Evolutionary conservation across 2,329 filamentous ascomycete genomes (phyloP).

Genomic region (Pseudogymnoascus sp.): DNA sequence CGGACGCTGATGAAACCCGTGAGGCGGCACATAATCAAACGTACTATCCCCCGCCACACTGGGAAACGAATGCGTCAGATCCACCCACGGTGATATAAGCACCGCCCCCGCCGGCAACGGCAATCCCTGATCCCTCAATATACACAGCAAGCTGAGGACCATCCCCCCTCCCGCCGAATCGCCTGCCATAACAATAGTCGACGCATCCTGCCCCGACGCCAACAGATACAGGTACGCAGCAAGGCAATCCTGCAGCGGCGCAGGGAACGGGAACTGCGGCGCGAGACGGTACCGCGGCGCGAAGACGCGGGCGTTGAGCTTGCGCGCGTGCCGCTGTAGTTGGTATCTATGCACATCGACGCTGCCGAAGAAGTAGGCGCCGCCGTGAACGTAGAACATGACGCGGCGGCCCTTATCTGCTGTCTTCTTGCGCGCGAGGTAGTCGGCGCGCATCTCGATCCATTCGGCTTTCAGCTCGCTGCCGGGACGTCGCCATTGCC

Average conservation of each 20-base stretch:
- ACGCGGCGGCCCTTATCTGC: slow-evolving; percentile 59
- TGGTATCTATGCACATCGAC: slow-evolving; percentile 98
- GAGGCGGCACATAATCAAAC: slow-evolving; percentile 78
- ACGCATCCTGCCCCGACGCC: slow-evolving; percentile 59
- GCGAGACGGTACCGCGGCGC: slow-evolving; percentile 81
- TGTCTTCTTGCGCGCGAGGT: slow-evolving; percentile 59
- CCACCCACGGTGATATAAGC: slow-evolving; percentile 90
- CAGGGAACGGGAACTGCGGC: slow-evolving; percentile 93
- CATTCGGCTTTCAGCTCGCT: slow-evolving; percentile 72
- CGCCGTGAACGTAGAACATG: slow-evolving; percentile 91
- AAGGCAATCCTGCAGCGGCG: slow-evolving; percentile 81
- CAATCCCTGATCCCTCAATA: slow-evolving; percentile 71
- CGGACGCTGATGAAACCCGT: slow-evolving; percentile 85
- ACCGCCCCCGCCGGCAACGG: slow-evolving; percentile 84
- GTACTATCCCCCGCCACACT: slow-evolving; percentile 67
- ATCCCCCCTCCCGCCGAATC: slow-evolving; percentile 93
- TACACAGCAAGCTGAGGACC: slow-evolving; percentile 71
- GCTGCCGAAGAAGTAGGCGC: slow-evolving; percentile 91
- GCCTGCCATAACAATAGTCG: slow-evolving; percentile 77
- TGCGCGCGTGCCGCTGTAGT: slow-evolving; percentile 89
- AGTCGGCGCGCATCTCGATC: slow-evolving; percentile 90
- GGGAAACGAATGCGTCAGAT: slow-evolving; percentile 90
- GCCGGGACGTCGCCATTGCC: slow-evolving; percentile 72
- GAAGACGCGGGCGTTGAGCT: slow-evolving; percentile 82
- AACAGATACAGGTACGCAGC: slow-evolving; percentile 81